phyloP scores from a whole-genome alignment of 352 stramenopile species.

The Pythium graminicola region DNA sequence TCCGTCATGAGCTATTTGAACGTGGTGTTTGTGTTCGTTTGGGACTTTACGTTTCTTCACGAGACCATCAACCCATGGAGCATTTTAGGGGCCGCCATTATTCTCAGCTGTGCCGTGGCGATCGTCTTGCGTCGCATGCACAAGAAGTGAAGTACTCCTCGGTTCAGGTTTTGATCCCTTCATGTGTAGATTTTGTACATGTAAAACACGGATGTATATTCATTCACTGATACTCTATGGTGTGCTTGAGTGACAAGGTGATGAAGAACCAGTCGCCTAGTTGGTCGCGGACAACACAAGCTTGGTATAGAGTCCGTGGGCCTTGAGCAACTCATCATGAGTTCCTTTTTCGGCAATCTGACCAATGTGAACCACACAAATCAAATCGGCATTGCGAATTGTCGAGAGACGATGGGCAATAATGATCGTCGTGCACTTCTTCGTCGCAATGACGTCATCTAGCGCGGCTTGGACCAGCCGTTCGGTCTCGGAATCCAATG shows the following conservation, averaged over 20 bases:
- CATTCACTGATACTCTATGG: no score
- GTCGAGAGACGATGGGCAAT: conserved; percentile 92
- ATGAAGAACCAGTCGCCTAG: no score
- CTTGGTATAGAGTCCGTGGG: conserved; percentile 15
- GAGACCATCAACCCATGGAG: conserved; percentile 39
- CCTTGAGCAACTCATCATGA: conserved; percentile 80
- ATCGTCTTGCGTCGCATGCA: conserved; percentile 25
- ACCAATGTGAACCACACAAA: conserved; percentile 90
- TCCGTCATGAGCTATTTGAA: conserved; percentile 43
- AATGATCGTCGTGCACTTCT: conserved; percentile 82
- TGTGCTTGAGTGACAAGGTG: no score
- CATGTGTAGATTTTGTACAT: no score
- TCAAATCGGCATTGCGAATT: conserved; percentile 90
- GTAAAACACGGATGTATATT: no score
- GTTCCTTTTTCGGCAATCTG: conserved; percentile 89
- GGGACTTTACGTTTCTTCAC: conserved; percentile 35
- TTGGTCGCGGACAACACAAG: background rate
- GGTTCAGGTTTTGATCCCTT: no score
- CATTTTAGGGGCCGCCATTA: conserved; percentile 31
- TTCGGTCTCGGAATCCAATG: conserved; percentile 73
- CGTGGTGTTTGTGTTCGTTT: conserved; percentile 50
- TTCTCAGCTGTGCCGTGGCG: conserved; percentile 32
- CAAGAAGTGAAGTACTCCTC: no score
- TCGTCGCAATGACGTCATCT: conserved; percentile 43
- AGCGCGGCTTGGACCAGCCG: conserved; percentile 70